phyloP scores from a whole-genome alignment of 1,284 basidiomycete genomes.

The Crepidotus sp. region DNA sequence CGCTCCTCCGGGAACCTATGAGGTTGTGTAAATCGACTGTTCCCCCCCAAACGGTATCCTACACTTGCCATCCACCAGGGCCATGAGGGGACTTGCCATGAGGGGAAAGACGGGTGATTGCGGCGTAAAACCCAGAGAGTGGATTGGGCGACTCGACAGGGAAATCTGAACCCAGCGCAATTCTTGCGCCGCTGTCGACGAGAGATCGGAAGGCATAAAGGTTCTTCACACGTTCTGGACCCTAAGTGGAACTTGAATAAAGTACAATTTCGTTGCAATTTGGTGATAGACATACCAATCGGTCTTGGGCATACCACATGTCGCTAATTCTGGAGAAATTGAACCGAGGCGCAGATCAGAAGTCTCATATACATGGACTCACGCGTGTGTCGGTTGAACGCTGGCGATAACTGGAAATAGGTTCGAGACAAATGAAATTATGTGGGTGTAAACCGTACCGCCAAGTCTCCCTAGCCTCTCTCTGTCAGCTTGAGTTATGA shows the following conservation, averaged over 20 bases:
- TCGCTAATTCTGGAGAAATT: slow-evolving; percentile 55
- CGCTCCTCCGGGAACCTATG: slow-evolving; percentile 74
- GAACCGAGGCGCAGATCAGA: not conserved
- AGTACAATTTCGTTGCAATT: not conserved
- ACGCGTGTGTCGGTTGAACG: slow-evolving; percentile 87
- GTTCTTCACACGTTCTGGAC: slow-evolving; percentile 73
- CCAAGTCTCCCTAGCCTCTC: slow-evolving; percentile 67
- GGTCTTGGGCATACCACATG: slow-evolving; percentile 84
- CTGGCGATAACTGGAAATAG: slow-evolving; percentile 54
- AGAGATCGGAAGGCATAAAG: slow-evolving; percentile 82
- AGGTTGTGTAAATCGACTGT: not conserved
- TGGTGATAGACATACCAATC: slow-evolving; percentile 49
- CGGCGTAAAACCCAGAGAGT: slow-evolving; percentile 75
- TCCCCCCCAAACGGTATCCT: slow-evolving; percentile 17
- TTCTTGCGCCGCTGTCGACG: slow-evolving; percentile 50
- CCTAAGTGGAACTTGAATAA: slow-evolving; percentile 32
- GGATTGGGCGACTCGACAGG: slow-evolving; percentile 82
- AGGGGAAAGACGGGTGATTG: slow-evolving; percentile 68
- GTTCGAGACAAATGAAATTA: slow-evolving; percentile 1
- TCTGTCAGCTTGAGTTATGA: slow-evolving; percentile 68
- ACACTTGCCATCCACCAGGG: slow-evolving; percentile 61
- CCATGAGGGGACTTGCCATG: slow-evolving; percentile 77
- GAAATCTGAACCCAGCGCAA: slow-evolving; percentile 80
- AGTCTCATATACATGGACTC: slow-evolving; percentile 24
- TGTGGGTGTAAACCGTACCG: slow-evolving; percentile 34